Conservation (phyloP, 2,329 filamentous ascomycete genomes). For the Amesomyces nigricolor region DNA sequence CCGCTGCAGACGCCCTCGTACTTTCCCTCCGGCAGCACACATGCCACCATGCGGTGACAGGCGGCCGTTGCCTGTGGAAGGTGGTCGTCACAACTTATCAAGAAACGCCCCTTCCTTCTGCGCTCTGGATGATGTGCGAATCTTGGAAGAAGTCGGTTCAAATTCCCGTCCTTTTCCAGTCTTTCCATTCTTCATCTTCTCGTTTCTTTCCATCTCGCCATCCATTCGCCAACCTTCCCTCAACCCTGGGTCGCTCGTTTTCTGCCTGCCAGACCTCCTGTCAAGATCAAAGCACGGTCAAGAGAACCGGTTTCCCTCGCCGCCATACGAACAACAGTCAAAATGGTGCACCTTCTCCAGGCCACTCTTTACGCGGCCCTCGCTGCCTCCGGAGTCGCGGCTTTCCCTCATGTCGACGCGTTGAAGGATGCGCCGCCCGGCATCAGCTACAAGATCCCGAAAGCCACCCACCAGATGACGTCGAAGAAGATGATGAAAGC, state of each 20-base stretch:
- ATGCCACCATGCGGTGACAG: not conserved
- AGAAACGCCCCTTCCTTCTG: not conserved
- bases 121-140: not conserved
- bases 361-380: constrained; percentile 3
- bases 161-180: not conserved
- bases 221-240: too few relatives aligned
- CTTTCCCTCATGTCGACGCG: constrained; percentile 11
- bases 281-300: too few relatives aligned
- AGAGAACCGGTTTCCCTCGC: too few relatives aligned
- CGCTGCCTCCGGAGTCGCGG: constrained; percentile 11
- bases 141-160: not conserved
- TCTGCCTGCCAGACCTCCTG: not conserved
- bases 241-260: not conserved
- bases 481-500: constrained; percentile 1
- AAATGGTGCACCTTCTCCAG: not conserved
- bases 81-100: not conserved
- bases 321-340: not conserved
- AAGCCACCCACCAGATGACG: constrained; percentile 12
- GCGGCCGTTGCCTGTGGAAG: not conserved
- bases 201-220: not conserved
- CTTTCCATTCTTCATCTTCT: not conserved
- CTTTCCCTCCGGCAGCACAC: not conserved
- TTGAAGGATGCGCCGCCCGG: constrained; percentile 21
- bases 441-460: constrained; percentile 20
- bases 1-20: not conserved